Evolutionary conservation across 768 basidiomycete species (phyloP), one percentile per base, ranked within the genome.

Genomic region (Pisolithus sp.): DNA sequence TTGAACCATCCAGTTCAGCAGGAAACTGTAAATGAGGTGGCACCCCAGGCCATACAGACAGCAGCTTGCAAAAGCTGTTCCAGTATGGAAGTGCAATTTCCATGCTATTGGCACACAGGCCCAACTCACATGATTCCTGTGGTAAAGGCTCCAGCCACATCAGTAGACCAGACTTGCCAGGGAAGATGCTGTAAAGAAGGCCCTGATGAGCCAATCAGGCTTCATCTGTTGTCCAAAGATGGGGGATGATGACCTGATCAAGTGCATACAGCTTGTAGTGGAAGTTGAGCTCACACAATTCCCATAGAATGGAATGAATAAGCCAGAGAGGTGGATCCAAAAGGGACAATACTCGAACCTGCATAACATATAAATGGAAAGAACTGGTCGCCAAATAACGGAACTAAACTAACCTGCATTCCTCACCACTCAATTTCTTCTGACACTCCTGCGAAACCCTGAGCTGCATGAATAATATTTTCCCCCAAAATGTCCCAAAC

Each of bases 191-290:
- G 9, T 55, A 36, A 20, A 57, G 36, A 13, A 57, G 30, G 18
- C 21, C 40, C 7, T 28, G 28, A 1, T 13, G 21, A 10, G 4
- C n/a, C 7, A 15, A 30, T 20, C 10, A 10, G 30, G 56, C n/a
- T 23, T 58, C 42, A 20, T 18, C n/a, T 18, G 40, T 41, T 8
- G 15, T 48, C 48, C 58, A 56, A 30, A 30, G 30, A 20, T 8
- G 7, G 20, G 46, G n/a, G 3, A 56, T 55, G 8, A 52, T 43
- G 30, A 39, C 38, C 3, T 39, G 42, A 23, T 67, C 51, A 2
- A 67, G 57, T 13, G 61, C 54, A 41, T 41, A 41, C 9, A 46
- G 45, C 26, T 46, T 24, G 20, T 30, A 26, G 31, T 9, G 24
- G 10, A 46, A 46, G 31, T 26, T 46, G 45, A 46, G 45, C 31